These are phyloP conservation scores for Tulasnella sp. DNA, from an alignment of 768 basidiomycete species.

Conservation along the genomic window DNA sequence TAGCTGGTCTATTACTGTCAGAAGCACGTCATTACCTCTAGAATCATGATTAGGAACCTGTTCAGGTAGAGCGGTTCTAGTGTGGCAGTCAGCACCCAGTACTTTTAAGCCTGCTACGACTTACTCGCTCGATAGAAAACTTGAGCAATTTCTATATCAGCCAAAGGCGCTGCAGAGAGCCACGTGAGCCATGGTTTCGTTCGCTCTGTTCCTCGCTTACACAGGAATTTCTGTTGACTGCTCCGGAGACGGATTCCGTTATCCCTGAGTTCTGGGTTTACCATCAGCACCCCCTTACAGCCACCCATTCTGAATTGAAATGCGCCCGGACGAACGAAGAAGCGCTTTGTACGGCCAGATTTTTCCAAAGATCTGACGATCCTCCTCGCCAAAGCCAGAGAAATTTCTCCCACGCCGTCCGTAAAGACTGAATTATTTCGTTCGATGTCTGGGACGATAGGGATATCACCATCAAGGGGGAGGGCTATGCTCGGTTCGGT, in stretches of 20 bases:
- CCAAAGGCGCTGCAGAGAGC: constrained; percentile 43
- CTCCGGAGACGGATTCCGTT: constrained; percentile 56
- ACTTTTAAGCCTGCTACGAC: neutral
- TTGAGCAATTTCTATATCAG: constrained; percentile 43
- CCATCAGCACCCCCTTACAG: constrained; percentile 55
- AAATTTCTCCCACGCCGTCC: constrained; percentile 72
- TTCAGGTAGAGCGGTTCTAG: constrained; percentile 39
- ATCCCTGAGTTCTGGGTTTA: constrained; percentile 58
- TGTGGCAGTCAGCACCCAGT: neutral
- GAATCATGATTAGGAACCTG: constrained; percentile 64
- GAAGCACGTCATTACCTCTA: constrained; percentile 50
- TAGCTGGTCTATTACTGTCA: neutral
- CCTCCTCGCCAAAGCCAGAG: constrained; percentile 55
- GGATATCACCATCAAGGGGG: constrained; percentile 46
- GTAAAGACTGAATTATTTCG: constrained; percentile 59
- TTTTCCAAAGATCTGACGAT: constrained; percentile 49
- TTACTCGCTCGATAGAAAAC: no score
- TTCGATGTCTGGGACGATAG: constrained; percentile 55
- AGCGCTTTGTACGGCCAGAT: constrained; percentile 42
- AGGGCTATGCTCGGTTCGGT: constrained; percentile 63
- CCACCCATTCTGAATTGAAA: constrained; percentile 45
- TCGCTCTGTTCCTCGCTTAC: neutral
- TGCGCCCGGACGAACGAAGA: constrained; percentile 52
- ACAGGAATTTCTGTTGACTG: constrained; percentile 69
- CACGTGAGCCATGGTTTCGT: constrained; percentile 37